These are phyloP conservation scores for Elsinoe batatas DNA, from an alignment of 2,329 filamentous ascomycete genomes.

Conservation along the genomic window DNA sequence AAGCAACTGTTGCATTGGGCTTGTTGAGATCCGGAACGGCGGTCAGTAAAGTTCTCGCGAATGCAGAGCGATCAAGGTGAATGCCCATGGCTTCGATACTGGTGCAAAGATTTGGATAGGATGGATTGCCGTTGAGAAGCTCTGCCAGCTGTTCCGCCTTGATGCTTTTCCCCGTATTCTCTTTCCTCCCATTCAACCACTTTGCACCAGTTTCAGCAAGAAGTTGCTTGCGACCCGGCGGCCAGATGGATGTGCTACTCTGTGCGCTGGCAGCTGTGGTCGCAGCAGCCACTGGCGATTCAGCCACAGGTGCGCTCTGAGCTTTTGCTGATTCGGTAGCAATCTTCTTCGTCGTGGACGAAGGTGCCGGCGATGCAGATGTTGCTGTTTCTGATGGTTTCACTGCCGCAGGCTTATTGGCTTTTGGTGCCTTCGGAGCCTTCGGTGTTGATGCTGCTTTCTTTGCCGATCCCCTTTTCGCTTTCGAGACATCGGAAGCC, in stretches of 20 bases:
- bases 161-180: slow-evolving; percentile 34
- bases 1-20: neutral
- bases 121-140: slow-evolving; percentile 45
- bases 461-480: neutral
- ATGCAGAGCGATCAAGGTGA: slow-evolving; percentile 41
- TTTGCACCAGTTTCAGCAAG: slow-evolving; percentile 41
- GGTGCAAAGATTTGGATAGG: slow-evolving; percentile 47
- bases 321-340: too few species aligned
- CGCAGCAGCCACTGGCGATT: neutral
- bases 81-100: slow-evolving; percentile 41
- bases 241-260: slow-evolving; percentile 32
- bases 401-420: neutral
- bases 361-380: neutral
- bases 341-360: too few species aligned
- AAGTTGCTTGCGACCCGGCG: slow-evolving; percentile 39
- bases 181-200: slow-evolving; percentile 35
- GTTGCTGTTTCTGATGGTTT: neutral
- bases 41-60: slow-evolving; percentile 43
- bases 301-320: neutral
- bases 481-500: neutral
- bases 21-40: slow-evolving; percentile 35
- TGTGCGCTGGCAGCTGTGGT: neutral
- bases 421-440: neutral
- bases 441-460: slow-evolving; percentile 3
- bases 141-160: slow-evolving; percentile 33